Conservation (phyloP, 2,329 filamentous ascomycete genomes). For the Penicillium sp. region DNA sequence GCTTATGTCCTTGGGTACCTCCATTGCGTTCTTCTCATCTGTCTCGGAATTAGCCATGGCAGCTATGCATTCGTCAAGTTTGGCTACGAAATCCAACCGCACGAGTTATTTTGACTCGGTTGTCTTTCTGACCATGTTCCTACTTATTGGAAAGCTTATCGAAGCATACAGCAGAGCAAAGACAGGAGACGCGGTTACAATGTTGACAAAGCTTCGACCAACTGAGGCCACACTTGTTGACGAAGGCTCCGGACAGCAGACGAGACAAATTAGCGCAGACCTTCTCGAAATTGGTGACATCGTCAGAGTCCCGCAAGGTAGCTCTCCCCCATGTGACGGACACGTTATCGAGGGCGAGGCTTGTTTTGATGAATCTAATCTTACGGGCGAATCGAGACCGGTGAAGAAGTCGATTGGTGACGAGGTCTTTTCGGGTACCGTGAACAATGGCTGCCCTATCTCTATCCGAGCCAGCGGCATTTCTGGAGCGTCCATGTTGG, state of each 20-base stretch:
- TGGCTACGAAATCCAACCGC: constrained; percentile 38
- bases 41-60: constrained; percentile 67
- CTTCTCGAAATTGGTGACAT: background rate
- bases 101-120: constrained; percentile 83
- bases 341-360: constrained; percentile 51
- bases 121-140: constrained; percentile 81
- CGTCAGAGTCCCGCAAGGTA: background rate
- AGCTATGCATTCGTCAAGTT: constrained; percentile 21
- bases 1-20: constrained; percentile 80
- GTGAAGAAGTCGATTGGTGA: constrained; percentile 40
- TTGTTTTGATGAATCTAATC: constrained; percentile 80
- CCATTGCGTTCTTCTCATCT: constrained; percentile 79
- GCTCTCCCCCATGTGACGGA: constrained; percentile 70
- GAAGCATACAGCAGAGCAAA: constrained; percentile 89
- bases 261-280: background rate
- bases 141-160: constrained; percentile 56
- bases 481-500: constrained; percentile 46
- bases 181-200: constrained; percentile 76
- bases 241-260: background rate
- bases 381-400: constrained; percentile 57
- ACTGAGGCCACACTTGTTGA: constrained; percentile 65
- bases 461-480: constrained; percentile 39
- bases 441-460: constrained; percentile 44
- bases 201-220: constrained; percentile 72
- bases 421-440: constrained; percentile 42